phyloP scores from a whole-genome alignment of 352 stramenopile species.

The Globisporangium splendens region DNA sequence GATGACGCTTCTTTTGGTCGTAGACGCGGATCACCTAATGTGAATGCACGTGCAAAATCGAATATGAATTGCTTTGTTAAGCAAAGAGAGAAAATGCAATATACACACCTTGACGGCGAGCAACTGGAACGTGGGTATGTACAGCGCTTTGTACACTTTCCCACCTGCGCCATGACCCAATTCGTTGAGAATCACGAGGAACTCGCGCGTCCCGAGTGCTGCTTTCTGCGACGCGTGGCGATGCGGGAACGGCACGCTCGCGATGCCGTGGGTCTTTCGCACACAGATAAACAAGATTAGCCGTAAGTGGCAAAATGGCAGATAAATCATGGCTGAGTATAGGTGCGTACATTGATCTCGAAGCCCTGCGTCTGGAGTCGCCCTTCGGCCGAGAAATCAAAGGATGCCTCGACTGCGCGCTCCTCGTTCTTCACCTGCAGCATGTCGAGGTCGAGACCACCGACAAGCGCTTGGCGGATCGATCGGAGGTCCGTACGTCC shows the following conservation, averaged over 20 bases:
- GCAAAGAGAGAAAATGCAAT: no score
- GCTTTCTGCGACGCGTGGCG: conserved; percentile 16
- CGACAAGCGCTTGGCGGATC: conserved; percentile 32
- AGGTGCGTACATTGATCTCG: conserved; percentile 67
- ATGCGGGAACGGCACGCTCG: conserved; percentile 58
- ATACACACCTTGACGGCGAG: conserved; percentile 73
- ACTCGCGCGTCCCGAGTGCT: conserved; percentile 54
- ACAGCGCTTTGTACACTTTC: conserved; percentile 88
- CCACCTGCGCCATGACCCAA: conserved; percentile 81
- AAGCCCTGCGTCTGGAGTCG: conserved; percentile 79
- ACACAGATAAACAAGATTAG: conserved; percentile 1
- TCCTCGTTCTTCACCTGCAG: conserved; percentile 57
- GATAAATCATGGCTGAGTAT: no score
- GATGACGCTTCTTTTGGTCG: conserved; percentile 85
- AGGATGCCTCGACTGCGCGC: conserved; percentile 56
- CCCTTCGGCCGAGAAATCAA: conserved; percentile 78
- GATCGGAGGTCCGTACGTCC: conserved; percentile 18
- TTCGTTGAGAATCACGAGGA: conserved; percentile 63
- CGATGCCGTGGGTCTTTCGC: conserved; percentile 61
- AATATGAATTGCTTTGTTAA: neutral
- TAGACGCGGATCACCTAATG: conserved; percentile 76
- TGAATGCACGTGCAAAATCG: neutral
- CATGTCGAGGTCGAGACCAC: conserved; percentile 62
- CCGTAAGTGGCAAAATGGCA: no score
- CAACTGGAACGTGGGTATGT: conserved; percentile 85